Evolutionary conservation across 2,329 filamentous ascomycete genomes (phyloP).

Genomic region (Apiospora kogelbergensis): DNA sequence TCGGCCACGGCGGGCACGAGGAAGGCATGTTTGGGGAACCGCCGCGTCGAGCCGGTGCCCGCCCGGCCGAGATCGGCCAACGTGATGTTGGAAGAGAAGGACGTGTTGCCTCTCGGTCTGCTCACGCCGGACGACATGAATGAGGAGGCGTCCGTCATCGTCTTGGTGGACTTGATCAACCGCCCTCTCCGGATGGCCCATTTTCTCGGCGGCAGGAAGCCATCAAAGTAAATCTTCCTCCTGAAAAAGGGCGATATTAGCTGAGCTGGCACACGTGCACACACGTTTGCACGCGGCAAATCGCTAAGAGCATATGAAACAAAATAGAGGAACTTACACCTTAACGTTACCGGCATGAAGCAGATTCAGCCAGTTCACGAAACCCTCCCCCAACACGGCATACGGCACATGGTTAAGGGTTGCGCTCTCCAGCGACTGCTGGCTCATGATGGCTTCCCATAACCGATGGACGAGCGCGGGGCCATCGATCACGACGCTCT

Average conservation of each 20-base stretch:
- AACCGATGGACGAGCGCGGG: conserved; percentile 77
- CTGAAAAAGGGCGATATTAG: conserved; percentile 39
- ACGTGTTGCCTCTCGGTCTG: background rate
- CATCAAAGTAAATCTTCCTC: conserved; percentile 80
- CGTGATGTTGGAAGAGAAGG: background rate
- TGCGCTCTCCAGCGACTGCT: conserved; percentile 37
- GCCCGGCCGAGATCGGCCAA: conserved; percentile 4
- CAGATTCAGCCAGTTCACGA: conserved; percentile 62
- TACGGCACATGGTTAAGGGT: conserved; percentile 62
- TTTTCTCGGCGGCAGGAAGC: conserved; percentile 71
- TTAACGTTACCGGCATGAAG: conserved; percentile 54
- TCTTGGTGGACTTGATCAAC: conserved; percentile 55
- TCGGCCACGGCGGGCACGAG: conserved; percentile 78
- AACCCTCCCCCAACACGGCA: conserved; percentile 57
- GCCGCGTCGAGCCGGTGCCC: conserved; percentile 12
- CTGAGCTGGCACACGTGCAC: background rate
- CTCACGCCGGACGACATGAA: conserved; percentile 27
- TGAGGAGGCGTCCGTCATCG: conserved; percentile 51
- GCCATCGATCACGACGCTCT: conserved; percentile 66
- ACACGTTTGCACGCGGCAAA: conserved; percentile 11
- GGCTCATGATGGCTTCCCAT: conserved; percentile 54
- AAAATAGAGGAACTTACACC: conserved; percentile 59
- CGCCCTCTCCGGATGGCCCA: conserved; percentile 60
- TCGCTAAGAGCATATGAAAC: conserved; percentile 17
- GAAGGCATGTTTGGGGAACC: conserved; percentile 56